Conservation (phyloP, 108 stramenopile species). For the Cyclotella cryptica region DNA sequence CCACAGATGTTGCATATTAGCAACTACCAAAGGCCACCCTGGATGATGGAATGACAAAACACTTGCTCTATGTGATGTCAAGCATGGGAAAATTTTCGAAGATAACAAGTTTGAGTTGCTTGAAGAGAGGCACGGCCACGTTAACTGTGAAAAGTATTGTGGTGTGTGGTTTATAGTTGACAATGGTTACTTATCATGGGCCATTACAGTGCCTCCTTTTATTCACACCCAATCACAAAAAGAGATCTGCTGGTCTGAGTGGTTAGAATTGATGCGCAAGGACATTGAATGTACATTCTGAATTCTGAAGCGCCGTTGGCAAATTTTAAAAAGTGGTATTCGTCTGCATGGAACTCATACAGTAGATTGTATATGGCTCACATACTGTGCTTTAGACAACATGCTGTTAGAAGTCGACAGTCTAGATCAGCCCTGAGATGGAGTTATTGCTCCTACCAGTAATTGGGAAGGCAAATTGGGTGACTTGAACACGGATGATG, state of each 20-base stretch:
- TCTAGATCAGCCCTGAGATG: constrained; percentile 27
- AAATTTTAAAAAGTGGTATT: constrained; percentile 28
- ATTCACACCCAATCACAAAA: not conserved
- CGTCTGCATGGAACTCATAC: constrained; percentile 22
- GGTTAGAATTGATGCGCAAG: constrained; percentile 26
- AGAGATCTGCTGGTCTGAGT: constrained; percentile 15
- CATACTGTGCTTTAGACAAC: constrained; percentile 57
- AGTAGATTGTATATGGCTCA: too few relatives aligned
- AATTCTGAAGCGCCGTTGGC: constrained; percentile 15
- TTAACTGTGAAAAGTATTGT: constrained; percentile 2
- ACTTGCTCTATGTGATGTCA: constrained; percentile 6
- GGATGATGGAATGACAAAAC: constrained; percentile 25
- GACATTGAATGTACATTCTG: constrained; percentile 8
- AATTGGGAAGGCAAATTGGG: not conserved
- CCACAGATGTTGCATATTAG: constrained; percentile 23
- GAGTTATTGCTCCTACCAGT: constrained; percentile 3
- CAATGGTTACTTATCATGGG: constrained; percentile 16
- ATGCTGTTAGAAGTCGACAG: constrained; percentile 53
- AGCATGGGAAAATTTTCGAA: not conserved
- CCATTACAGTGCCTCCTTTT: constrained; percentile 9
- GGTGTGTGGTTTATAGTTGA: constrained; percentile 14
- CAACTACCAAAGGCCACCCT: constrained; percentile 24
- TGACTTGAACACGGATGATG: not conserved
- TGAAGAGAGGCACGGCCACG: constrained; percentile 1
- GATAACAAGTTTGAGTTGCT: constrained; percentile 28